Evolutionary conservation across 805 yeast species (phyloP).

Genomic region (Candida maris): DNA sequence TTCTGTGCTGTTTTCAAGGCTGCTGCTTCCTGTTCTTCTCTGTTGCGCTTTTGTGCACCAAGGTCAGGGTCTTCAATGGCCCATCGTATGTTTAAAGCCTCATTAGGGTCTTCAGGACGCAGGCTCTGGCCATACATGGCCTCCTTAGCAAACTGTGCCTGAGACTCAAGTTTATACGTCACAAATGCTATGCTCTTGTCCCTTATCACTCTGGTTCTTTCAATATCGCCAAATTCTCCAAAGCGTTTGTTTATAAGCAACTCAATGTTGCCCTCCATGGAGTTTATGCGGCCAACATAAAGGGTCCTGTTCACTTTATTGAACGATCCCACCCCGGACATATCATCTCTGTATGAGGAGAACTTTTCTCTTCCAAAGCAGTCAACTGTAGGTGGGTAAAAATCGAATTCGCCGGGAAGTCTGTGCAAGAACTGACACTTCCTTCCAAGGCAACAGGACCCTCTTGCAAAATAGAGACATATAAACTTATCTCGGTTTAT

Average conservation of each 20-base stretch:
- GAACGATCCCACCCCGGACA: constrained; percentile 91
- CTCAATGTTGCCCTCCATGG: constrained; percentile 36
- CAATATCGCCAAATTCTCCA: constrained; percentile 73
- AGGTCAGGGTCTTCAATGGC: constrained; percentile 89
- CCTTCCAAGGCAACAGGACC: constrained; percentile 77
- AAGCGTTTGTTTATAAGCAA: constrained; percentile 48
- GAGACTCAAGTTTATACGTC: constrained; percentile 59
- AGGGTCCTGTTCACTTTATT: constrained; percentile 65
- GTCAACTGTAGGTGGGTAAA: constrained; percentile 62
- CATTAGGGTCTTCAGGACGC: constrained; percentile 46
- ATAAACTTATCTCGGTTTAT: constrained; percentile 41
- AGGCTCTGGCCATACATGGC: constrained; percentile 86
- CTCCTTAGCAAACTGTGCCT: constrained; percentile 93
- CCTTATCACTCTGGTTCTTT: constrained; percentile 56
- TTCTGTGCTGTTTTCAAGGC: constrained; percentile 52
- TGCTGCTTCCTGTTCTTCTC: constrained; percentile 45
- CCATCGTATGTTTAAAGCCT: constrained; percentile 74
- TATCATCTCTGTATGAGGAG: constrained; percentile 80
- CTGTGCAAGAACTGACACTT: constrained; percentile 78
- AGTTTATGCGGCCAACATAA: constrained; percentile 62
- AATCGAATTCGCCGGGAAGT: constrained; percentile 61
- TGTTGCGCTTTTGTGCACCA: constrained; percentile 46
- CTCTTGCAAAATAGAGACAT: constrained; percentile 86
- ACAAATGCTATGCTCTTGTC: constrained; percentile 75
- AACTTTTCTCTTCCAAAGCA: constrained; percentile 92